Evolutionary conservation across 2,329 filamentous ascomycete genomes (phyloP), one percentile per base, ranked within the genome.

Genomic region (Colletotrichum siamense): DNA sequence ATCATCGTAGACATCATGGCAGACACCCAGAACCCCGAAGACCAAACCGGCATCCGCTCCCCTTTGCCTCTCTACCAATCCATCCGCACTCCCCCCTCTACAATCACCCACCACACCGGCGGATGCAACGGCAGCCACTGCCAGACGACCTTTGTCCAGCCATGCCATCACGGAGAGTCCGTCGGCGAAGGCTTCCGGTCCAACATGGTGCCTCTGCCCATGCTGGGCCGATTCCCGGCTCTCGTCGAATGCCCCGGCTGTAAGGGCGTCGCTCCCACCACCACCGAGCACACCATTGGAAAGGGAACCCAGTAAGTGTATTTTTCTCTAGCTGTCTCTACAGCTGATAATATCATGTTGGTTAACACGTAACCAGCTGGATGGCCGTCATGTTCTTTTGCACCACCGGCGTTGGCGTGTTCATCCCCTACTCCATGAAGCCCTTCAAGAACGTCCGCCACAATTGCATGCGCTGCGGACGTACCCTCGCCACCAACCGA

Each of bases 331-430:
- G 2, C 10, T 15, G 8, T 52, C 2, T 4, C 5, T 26, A 18
- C 8, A 1, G 16, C 24, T 24, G 16, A 52, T 22, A 13, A 16
- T 1, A 1, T 10, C 49, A 26, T 7, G 30, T 36, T n/a, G 15
- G 30, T n/a, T 62, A 8, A 16, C 22, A 8, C 3, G 1, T 34
- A 5, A 24, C 3, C 36, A 78, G 74, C 70, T 67, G 68, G 65
- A 77, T 78, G 76, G 76, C 76, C 8, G 67, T 61, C 12, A 66
- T 78, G 57, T 61, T 78, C 62, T 78, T 78, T 24, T 71, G 63
- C 69, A 68, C 65, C n/a, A 78, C 76, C 22, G 76, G 61, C 2
- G 12, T 78, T 13, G 73, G 73, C 8, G 66, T 73, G 9, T 74
- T 77, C 55, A 44, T 76, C 9, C 76, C 76, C 16, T 78, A 78